Conservation (phyloP, 257 asterid genomes). For the Solanum clarkiae region DNA sequence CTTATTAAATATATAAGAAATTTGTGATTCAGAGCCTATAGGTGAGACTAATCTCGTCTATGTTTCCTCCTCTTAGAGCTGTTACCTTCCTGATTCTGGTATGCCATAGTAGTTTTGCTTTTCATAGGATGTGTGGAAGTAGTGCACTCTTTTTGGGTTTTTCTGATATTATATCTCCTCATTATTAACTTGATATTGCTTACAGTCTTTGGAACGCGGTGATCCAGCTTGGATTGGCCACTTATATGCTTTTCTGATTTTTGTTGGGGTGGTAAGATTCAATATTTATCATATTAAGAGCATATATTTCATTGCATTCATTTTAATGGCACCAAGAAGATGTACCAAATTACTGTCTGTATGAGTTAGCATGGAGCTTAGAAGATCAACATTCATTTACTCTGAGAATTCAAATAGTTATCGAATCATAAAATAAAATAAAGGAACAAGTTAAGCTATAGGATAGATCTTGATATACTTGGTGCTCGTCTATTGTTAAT, state of each 20-base stretch:
- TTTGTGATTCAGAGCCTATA: background rate
- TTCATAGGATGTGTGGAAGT: background rate
- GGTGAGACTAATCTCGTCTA: background rate
- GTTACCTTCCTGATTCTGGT: background rate
- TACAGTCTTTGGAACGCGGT: slow-evolving; percentile 75
- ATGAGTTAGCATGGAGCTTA: background rate
- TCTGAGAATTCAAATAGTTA: background rate
- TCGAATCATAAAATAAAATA: background rate
- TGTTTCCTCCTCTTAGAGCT: background rate
- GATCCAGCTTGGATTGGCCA: slow-evolving; percentile 86
- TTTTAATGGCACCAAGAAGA: background rate
- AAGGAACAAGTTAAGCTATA: background rate
- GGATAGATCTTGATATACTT: background rate
- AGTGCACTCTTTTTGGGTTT: background rate
- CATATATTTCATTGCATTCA: background rate
- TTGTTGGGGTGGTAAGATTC: slow-evolving; percentile 68
- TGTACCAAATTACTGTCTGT: background rate
- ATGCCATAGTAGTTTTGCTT: background rate
- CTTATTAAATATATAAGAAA: background rate
- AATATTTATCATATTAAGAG: background rate
- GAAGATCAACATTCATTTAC: background rate
- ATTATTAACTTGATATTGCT: slow-evolving; percentile 12
- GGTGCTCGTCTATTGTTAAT: background rate
- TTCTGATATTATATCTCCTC: slow-evolving; percentile 1
- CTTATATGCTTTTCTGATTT: slow-evolving; percentile 69